phyloP scores from a whole-genome alignment of 768 basidiomycete genomes.

The Tulasnella sp. region DNA sequence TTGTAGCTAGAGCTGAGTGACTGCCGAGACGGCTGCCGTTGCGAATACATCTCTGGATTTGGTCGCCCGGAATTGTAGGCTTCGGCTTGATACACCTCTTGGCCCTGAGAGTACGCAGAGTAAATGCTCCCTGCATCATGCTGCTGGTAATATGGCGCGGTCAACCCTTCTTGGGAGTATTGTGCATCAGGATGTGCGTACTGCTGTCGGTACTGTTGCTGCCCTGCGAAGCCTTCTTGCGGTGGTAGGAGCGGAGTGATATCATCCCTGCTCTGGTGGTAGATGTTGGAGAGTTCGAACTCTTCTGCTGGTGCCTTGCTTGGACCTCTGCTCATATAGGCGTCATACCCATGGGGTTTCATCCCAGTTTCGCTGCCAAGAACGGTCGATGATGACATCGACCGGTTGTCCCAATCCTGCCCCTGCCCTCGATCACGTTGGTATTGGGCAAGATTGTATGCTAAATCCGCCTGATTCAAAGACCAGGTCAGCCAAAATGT shows the following conservation, averaged over 20 bases:
- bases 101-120: conserved; percentile 4
- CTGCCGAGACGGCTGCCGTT: neutral
- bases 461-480: conserved; percentile 47
- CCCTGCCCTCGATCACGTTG: conserved; percentile 73
- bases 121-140: neutral
- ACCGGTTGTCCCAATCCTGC: conserved; percentile 77
- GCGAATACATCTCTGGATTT: neutral
- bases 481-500: neutral
- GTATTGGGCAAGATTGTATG: conserved; percentile 72
- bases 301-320: neutral
- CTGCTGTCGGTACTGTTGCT: neutral
- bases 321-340: conserved; percentile 10
- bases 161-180: neutral
- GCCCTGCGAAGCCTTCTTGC: conserved; percentile 4
- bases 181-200: neutral
- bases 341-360: conserved; percentile 8
- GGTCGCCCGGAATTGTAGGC: neutral
- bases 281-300: conserved; percentile 6
- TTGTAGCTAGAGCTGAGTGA: neutral
- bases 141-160: neutral
- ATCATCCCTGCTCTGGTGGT: neutral
- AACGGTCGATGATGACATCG: conserved; percentile 36
- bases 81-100: neutral
- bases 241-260: conserved; percentile 4
- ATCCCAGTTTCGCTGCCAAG: conserved; percentile 1